Conservation (phyloP, 257 asterid species). For the Nicotiana tomentosiformis region DNA sequence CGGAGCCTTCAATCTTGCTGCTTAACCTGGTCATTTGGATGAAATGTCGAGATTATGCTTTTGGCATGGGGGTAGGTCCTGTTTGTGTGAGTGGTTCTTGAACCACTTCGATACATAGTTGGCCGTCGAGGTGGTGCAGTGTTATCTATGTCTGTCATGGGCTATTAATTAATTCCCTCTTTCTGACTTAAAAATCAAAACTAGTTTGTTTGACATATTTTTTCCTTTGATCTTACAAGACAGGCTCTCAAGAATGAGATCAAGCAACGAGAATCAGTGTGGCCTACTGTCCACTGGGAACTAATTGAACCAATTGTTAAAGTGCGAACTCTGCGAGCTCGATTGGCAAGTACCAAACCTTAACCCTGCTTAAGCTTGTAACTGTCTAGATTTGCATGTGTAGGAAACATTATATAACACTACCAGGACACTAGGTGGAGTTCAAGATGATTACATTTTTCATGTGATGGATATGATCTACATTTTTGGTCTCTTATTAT, state of each 20-base stretch:
- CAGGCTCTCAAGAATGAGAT: conserved; percentile 95
- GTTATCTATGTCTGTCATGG: not conserved
- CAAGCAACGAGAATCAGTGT: conserved; percentile 69
- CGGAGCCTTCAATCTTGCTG: not conserved
- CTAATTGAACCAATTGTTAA: conserved; percentile 64
- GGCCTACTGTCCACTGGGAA: conserved; percentile 85
- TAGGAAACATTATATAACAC: not conserved
- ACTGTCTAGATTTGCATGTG: not conserved
- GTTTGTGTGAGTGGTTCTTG: not conserved
- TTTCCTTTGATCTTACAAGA: conserved; percentile 24
- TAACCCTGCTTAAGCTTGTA: not conserved
- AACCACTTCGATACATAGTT: not conserved
- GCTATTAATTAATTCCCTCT: not conserved
- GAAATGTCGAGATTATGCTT: not conserved
- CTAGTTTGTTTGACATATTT: conserved; percentile 7
- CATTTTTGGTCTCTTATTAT: not conserved
- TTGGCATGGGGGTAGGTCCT: not conserved
- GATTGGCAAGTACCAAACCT: conserved; percentile 45
- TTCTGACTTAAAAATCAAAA: conserved; percentile 6
- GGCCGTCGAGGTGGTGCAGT: not conserved
- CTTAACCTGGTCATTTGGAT: not conserved
- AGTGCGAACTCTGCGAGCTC: conserved; percentile 86
- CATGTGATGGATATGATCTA: not conserved
- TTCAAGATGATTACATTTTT: not conserved
- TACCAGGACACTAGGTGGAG: not conserved